These are phyloP conservation scores for Hypoxylon sp. DNA, from an alignment of 2,329 filamentous ascomycete species.

Conservation along the genomic window DNA sequence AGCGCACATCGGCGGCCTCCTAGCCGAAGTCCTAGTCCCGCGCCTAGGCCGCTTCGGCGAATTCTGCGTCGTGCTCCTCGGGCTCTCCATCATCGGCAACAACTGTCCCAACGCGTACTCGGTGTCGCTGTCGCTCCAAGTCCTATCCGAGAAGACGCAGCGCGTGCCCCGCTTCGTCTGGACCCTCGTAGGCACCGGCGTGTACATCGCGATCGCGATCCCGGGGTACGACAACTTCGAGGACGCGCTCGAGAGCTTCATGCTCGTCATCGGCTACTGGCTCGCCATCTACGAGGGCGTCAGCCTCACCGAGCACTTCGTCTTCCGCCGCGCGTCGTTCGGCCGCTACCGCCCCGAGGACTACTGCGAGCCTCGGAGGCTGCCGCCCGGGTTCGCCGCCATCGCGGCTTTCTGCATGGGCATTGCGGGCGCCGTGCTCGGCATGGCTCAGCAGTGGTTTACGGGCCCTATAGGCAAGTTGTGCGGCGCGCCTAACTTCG, in stretches of 20 bases:
- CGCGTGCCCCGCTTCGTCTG: slow-evolving; percentile 77
- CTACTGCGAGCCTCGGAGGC: slow-evolving; percentile 70
- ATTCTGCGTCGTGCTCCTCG: slow-evolving; percentile 78
- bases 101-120: slow-evolving; percentile 83
- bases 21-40: slow-evolving; percentile 75
- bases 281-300: slow-evolving; percentile 80
- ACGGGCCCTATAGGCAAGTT: slow-evolving; percentile 76
- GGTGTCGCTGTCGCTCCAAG: slow-evolving; percentile 76
- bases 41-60: slow-evolving; percentile 77
- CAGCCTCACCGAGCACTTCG: slow-evolving; percentile 75
- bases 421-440: slow-evolving; percentile 74
- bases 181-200: slow-evolving; percentile 72
- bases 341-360: slow-evolving; percentile 70
- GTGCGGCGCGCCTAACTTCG: slow-evolving; percentile 62
- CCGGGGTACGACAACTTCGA: slow-evolving; percentile 78
- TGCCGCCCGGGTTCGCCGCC: slow-evolving; percentile 76
- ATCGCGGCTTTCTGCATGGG: slow-evolving; percentile 74
- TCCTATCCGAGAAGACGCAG: slow-evolving; percentile 71
- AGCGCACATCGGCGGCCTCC: slow-evolving; percentile 76
- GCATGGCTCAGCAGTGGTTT: slow-evolving; percentile 80
- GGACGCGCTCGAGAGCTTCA: slow-evolving; percentile 77
- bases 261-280: slow-evolving; percentile 80
- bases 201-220: slow-evolving; percentile 79
- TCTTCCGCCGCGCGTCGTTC: slow-evolving; percentile 76
- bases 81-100: slow-evolving; percentile 77